Evolutionary conservation across 768 basidiomycete genomes (phyloP), one percentile per base, ranked within the genome.

Genomic region (Strobilomyces dryophilus): DNA sequence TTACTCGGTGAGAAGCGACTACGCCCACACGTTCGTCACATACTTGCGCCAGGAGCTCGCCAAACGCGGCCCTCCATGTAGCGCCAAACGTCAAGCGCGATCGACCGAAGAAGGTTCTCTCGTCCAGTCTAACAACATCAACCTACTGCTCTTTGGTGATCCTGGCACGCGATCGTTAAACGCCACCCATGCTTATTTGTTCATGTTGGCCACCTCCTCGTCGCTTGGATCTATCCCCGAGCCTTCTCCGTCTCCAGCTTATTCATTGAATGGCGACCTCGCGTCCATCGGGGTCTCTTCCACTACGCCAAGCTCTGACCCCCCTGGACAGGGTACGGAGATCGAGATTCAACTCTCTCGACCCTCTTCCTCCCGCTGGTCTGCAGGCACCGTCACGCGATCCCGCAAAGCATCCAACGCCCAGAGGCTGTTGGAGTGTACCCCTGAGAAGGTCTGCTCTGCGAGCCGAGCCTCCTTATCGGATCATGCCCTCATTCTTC

Each of bases 41-140:
- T 97, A 92, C 70, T 71, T 95, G 55, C 74, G 79, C 36, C 76
- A 82, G 52, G 93, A 97, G 71, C 82, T 92, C 64, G 79, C 83
- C 5, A 84, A 79, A 54, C 74, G 78, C 36, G 68, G 71, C 1
- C 77, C 78, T 55, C 64, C 67, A 6, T 79, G 82, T 49, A 74
- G 76, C 14, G 67, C 73, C 26, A 78, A 76, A 57, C 78, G 78
- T 36, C 55, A 72, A 17, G 75, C 74, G 37, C 76, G 71, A 31
- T 61, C 79, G 15, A 65, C 74, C n/a, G 77, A 83, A 55, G 77
- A 78, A 50, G 48, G n/a, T 72, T 79, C 32, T 58, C 75, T 50
- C n/a, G 68, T 74, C 17, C 80, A 81, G 43, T 69, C 73, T 5
- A 71, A 72, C 26, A 76, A 76, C 46, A 68, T 78, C 51, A 78